Evolutionary conservation across 2,329 filamentous ascomycete genomes (phyloP), one percentile per base, ranked within the genome.

Genomic region (Cladosporium sp.): DNA sequence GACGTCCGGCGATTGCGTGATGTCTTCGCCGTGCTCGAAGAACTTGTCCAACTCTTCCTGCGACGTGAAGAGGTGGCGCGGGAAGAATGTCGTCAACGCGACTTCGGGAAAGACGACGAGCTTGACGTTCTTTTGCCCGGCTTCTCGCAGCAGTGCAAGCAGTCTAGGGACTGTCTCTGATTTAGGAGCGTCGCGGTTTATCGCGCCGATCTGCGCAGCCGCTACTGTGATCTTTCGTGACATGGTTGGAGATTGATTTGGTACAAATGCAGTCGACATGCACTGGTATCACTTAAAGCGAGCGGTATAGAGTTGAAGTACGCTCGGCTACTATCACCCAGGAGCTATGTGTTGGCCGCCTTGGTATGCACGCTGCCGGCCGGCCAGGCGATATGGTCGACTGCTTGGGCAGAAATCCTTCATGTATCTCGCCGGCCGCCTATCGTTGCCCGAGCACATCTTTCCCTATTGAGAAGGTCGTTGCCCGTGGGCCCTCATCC

Each of bases 21-120:
- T 61, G 22, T 74, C 70, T 37, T 72, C 72, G 57, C 66, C 69
- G 52, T 71, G 69, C 58, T 81, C 79, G 58, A 81, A 81, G 66
- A 74, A 79, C 6, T 61, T 58, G 43, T 75, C 74, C 10, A 80
- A 65, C 38, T 77, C 70, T 8, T 71, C 63, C 34, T 57, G 56
- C 7, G 58, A 55, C 38, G 57, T 46, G 54, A 65, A 58, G 41
- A 79, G 64, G 57, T 77, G 72, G 4, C 76, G 72, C 0, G 78
- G 78, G 61, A 81, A 81, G 69, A 82, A 81, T 1, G 78, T 81
- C 0, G 77, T 80, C 10, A 81, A 70, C 9, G 77, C 74, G n/a
- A 72, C 68, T 63, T 81, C 78, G 1, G 78, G 78, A 57, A 75
- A 81, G 31, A 80, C 72, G 9, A 80, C 72, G 1, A 81, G 63